These are phyloP conservation scores for Camellia oleifera DNA, from an alignment of 179 eudicot genomes.

Conservation along the genomic window DNA sequence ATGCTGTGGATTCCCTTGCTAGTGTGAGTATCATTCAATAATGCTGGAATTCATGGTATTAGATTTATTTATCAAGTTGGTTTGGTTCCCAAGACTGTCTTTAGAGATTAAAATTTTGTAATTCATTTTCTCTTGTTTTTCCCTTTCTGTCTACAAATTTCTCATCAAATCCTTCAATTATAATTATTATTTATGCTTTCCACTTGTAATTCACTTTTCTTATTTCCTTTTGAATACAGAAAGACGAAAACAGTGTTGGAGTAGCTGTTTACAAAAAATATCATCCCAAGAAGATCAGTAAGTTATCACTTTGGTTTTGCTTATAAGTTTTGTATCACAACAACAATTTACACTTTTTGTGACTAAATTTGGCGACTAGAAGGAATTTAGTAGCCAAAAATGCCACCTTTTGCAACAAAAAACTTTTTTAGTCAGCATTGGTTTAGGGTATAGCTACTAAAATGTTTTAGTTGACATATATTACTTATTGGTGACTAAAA, in stretches of 20 bases:
- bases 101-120: no score
- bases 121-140: not conserved
- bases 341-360: no score
- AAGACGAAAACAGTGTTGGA: slow-evolving; percentile 8
- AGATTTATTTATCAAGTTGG: not conserved
- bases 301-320: slow-evolving; percentile 4
- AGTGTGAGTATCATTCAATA: slow-evolving; percentile 1
- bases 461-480: no score
- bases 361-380: no score
- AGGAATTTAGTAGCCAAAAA: no score
- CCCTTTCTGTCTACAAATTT: not conserved
- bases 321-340: no score
- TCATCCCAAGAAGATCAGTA: slow-evolving; percentile 17
- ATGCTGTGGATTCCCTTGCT: slow-evolving; percentile 10
- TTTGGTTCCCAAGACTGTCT: not conserved
- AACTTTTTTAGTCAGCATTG: no score
- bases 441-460: no score
- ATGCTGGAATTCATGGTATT: not conserved
- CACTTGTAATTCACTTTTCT: not conserved
- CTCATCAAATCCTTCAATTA: not conserved
- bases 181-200: not conserved
- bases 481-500: no score
- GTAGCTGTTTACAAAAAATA: slow-evolving; percentile 15
- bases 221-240: not conserved
- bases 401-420: no score